Base-by-base conservation (phyloP, 2,329 filamentous ascomycete genomes). In the Arthrobotrys entomopaga region DNA sequence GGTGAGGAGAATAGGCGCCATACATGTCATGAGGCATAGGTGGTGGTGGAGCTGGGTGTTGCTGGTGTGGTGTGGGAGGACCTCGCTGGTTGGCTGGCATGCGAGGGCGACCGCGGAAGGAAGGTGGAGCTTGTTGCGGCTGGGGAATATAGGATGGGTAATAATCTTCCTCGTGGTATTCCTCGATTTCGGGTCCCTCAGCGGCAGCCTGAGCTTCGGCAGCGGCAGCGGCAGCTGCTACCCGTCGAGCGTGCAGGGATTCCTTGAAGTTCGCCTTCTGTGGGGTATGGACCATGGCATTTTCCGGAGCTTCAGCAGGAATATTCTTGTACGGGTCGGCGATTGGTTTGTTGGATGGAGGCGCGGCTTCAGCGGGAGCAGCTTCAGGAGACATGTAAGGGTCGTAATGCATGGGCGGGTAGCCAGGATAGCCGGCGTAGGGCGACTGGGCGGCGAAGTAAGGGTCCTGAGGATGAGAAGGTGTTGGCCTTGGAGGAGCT, bases 241-340 rank as follows among this genome's bases (percentile, higher is more conserved):
- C 69, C 49, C 69, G 69, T 57, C 69, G 61, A 40, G 69, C 69
- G 16, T 73, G 69, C 56, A 73, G 22, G 4, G 69, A 73, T 57
- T 73, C 69, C 61, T 73, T 73, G 42, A 73, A 73, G 40, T 46
- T 63, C n/a, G 69, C 50, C 43, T 73, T 73, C 48, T 73, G 69
- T n/a, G 69, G 69, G 3, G 69, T 73, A 29, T 73, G 69, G 3
- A 73, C 69, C 69, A 73, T 73, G 48, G 69, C 69, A 29, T 38
- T 61, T 10, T 73, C 69, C 5, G 24, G 16, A 34, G 56, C 50
- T 46, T 73, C 61, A 46, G 38, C 19, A 15, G 61, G 61, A 11
- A 66, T 54, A 38, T 63, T 66, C 42, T 57, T 73, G 43, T 66
- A 73, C 34, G 69, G 54, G 22, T 73, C 69, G 26, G 48, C 26